Evolutionary conservation across 805 yeast species (phyloP).

Genomic region (Yarrowia sp.): DNA sequence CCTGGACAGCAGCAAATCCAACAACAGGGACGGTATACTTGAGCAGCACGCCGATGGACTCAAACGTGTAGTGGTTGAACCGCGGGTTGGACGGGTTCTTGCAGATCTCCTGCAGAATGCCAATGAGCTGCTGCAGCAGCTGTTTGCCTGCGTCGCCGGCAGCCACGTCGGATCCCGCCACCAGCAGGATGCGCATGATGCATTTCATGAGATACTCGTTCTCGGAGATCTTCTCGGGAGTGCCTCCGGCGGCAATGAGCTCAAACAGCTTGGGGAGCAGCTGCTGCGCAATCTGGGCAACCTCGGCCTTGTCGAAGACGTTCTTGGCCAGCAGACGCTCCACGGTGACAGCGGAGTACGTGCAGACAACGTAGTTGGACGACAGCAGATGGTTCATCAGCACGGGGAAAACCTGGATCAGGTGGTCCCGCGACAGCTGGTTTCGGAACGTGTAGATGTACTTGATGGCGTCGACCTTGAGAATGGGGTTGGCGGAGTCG

Average conservation of each 20-base stretch:
- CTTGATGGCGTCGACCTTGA: constrained; percentile 89
- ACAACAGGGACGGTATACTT: constrained; percentile 46
- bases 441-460: constrained; percentile 87
- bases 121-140: constrained; percentile 64
- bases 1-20: constrained; percentile 45
- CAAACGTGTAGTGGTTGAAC: constrained; percentile 87
- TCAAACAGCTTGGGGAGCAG: constrained; percentile 65
- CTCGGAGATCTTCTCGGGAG: constrained; percentile 91
- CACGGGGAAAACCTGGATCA: constrained; percentile 74
- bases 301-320: constrained; percentile 70
- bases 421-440: constrained; percentile 83
- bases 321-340: constrained; percentile 76
- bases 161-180: constrained; percentile 43
- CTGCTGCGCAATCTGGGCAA: constrained; percentile 56
- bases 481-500: constrained; percentile 62
- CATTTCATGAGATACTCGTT: constrained; percentile 92
- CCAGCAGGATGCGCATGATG: constrained; percentile 75
- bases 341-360: constrained; percentile 89
- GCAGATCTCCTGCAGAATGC: constrained; percentile 66
- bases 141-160: constrained; percentile 44
- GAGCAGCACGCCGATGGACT: constrained; percentile 74
- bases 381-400: constrained; percentile 67
- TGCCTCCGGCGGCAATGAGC: constrained; percentile 50
- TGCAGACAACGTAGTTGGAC: constrained; percentile 75
- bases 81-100: constrained; percentile 94